These are phyloP conservation scores for Verticillium longisporum DNA, from an alignment of 2,329 filamentous ascomycete species.

Conservation along the genomic window DNA sequence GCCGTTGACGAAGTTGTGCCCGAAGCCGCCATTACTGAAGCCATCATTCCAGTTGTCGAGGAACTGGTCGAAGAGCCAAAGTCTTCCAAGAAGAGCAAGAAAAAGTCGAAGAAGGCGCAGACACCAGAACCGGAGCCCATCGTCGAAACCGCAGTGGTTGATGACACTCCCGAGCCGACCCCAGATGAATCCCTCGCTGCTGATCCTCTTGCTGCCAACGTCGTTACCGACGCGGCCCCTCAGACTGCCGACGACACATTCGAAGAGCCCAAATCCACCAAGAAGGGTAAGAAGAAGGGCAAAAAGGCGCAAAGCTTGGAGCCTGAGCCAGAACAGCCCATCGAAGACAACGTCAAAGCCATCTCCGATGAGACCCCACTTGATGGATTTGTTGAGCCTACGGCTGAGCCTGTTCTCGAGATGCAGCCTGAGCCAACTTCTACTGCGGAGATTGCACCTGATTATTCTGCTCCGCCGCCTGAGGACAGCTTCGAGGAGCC, in stretches of 20 bases:
- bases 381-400: slow-evolving; percentile 2
- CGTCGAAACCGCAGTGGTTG: background rate
- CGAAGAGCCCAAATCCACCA: slow-evolving; percentile 2
- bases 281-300: slow-evolving; percentile 5
- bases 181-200: background rate
- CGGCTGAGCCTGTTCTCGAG: slow-evolving; percentile 6
- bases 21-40: slow-evolving; percentile 1
- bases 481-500: background rate
- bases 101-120: slow-evolving; percentile 17
- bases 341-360: background rate
- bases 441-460: background rate
- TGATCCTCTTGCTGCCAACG: background rate
- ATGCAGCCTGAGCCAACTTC: background rate
- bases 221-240: background rate
- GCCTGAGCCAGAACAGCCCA: background rate
- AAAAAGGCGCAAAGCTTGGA: background rate
- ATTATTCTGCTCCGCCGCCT: background rate
- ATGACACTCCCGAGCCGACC: background rate
- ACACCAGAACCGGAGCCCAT: slow-evolving; percentile 2
- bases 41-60: background rate
- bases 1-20: background rate
- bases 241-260: slow-evolving; percentile 6
- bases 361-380: slow-evolving; percentile 11
- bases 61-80: slow-evolving; percentile 19
- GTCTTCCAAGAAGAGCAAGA: slow-evolving; percentile 30